Percentiles rank a stretch among this genome's conserved stretches.
These are phyloP conservation scores for Mycosphaerelloides madeirae DNA, from an alignment of 2,329 filamentous ascomycete species.

Conservation along the genomic window DNA sequence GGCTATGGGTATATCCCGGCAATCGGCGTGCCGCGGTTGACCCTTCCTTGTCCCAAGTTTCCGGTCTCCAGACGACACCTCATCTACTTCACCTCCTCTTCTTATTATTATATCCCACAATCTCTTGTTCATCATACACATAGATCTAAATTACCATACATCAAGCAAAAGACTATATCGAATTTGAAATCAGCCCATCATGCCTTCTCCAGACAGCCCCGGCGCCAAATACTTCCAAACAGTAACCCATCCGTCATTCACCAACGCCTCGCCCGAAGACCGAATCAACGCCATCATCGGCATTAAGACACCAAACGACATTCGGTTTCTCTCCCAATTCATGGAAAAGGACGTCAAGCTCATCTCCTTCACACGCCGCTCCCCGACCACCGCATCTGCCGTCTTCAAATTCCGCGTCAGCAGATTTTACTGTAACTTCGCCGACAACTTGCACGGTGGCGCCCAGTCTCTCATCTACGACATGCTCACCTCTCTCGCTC, in stretches of 20 bases:
- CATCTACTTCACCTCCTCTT: too few relatives aligned
- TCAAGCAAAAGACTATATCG: too few relatives aligned
- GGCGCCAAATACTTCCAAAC: slow-evolving; percentile 6
- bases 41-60: too few relatives aligned
- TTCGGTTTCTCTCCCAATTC: slow-evolving; percentile 16
- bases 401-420: slow-evolving; percentile 45
- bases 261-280: slow-evolving; percentile 18
- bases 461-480: slow-evolving; percentile 51
- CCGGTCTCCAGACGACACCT: too few relatives aligned
- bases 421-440: slow-evolving; percentile 43
- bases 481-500: slow-evolving; percentile 44
- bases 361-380: slow-evolving; percentile 33
- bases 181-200: slow-evolving; percentile 2
- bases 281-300: slow-evolving; percentile 20
- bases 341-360: slow-evolving; percentile 22
- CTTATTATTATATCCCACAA: too few relatives aligned
- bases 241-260: slow-evolving; percentile 12
- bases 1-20: too few relatives aligned
- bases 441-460: slow-evolving; percentile 50
- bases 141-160: too few relatives aligned
- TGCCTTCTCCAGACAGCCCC: slow-evolving; percentile 10
- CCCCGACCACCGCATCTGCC: slow-evolving; percentile 33
- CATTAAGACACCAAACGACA: slow-evolving; percentile 14
- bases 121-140: too few relatives aligned
- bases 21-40: too few relatives aligned